Evolutionary conservation across 192 early-diverging fungal species (phyloP).

Genomic region (Dispira parvispora): DNA sequence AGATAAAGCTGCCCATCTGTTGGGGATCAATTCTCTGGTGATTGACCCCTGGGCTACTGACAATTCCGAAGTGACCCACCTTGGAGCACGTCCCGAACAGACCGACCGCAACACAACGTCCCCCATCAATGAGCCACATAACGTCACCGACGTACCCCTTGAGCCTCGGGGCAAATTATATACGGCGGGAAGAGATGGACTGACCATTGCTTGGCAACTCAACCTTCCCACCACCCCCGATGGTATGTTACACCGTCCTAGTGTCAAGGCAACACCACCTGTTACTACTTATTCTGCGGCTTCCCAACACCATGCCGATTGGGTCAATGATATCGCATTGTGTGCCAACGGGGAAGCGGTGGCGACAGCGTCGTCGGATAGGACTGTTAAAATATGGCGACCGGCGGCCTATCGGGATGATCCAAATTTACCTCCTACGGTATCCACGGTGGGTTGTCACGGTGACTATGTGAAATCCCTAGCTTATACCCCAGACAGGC

Average conservation of each 20-base stretch:
- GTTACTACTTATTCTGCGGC: constrained; percentile 46
- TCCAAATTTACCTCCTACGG: constrained; percentile 21
- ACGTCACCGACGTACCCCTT: not conserved
- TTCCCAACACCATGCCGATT: constrained; percentile 77
- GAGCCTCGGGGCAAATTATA: constrained; percentile 54
- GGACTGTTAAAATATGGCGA: constrained; percentile 65
- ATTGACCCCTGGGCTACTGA: constrained; percentile 31
- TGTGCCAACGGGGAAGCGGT: constrained; percentile 49
- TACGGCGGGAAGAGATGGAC: constrained; percentile 77
- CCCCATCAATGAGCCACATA: not conserved
- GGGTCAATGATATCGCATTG: constrained; percentile 88
- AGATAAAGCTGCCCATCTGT: constrained; percentile 43
- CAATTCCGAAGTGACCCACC: constrained; percentile 9
- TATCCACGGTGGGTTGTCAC: constrained; percentile 62
- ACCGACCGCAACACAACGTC: too few relatives aligned
- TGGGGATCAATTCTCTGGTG: constrained; percentile 77
- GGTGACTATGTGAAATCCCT: constrained; percentile 84
- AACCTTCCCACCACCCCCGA: constrained; percentile 10
- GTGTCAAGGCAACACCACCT: constrained; percentile 19
- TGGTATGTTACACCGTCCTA: constrained; percentile 19
- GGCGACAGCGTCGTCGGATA: constrained; percentile 80
- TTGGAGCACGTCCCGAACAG: not conserved
- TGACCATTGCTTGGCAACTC: constrained; percentile 75
- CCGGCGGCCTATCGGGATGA: constrained; percentile 32
- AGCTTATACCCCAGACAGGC: constrained; percentile 48